Conservation (phyloP, 2,329 filamentous ascomycete species). For the Pseudonectria buxi region DNA sequence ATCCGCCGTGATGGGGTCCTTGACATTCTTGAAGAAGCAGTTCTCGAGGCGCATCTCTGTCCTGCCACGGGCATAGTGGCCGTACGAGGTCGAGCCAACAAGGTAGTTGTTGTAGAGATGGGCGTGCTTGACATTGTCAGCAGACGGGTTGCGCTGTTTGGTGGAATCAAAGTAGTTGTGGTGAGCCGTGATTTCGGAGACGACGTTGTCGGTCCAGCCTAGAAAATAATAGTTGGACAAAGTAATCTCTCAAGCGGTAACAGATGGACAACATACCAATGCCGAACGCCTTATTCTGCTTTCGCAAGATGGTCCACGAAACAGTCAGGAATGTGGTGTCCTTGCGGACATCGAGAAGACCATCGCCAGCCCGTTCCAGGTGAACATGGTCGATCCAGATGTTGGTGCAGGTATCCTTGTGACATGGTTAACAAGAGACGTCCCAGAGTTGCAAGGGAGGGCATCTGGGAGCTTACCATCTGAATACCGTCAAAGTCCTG, state of each 20-base stretch:
- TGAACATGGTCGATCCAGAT: constrained; percentile 22
- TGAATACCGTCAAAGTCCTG: constrained; percentile 20
- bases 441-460: no score
- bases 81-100: constrained; percentile 16
- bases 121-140: constrained; percentile 18
- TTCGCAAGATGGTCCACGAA: constrained; percentile 18
- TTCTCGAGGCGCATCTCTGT: constrained; percentile 21
- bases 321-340: constrained; percentile 21
- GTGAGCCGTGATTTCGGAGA: constrained; percentile 17
- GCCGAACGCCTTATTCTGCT: constrained; percentile 21
- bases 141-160: constrained; percentile 19
- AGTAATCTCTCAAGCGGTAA: no score
- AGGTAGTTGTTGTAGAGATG: constrained; percentile 24
- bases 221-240: background rate
- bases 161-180: constrained; percentile 20
- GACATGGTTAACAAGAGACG: background rate
- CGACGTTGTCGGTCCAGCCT: constrained; percentile 22
- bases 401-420: constrained; percentile 13
- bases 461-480: constrained; percentile 7
- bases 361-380: constrained; percentile 17
- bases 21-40: constrained; percentile 17
- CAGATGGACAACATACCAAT: constrained; percentile 10
- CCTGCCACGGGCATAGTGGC: constrained; percentile 18
- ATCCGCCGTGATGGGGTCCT: constrained; percentile 12
- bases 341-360: constrained; percentile 19